These are phyloP conservation scores for Lentinula sp. DNA, from an alignment of 768 basidiomycete species.

Conservation along the genomic window DNA sequence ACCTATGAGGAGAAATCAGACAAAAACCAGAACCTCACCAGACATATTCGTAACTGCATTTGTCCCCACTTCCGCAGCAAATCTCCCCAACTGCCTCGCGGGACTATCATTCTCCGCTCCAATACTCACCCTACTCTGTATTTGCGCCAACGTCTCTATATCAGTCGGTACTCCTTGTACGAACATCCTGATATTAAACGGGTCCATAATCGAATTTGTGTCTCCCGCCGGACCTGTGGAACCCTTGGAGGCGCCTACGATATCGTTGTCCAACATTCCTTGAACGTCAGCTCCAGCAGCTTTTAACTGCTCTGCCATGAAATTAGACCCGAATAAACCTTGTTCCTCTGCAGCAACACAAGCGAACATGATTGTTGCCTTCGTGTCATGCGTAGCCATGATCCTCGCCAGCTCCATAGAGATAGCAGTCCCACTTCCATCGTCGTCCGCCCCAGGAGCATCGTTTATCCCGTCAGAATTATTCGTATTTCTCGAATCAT, in stretches of 20 bases:
- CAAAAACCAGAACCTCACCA: slow-evolving; percentile 24
- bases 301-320: slow-evolving; percentile 37
- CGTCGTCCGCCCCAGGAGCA: slow-evolving; percentile 48
- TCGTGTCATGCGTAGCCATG: slow-evolving; percentile 39
- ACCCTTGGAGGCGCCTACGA: slow-evolving; percentile 35
- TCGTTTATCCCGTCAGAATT: slow-evolving; percentile 25
- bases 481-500: slow-evolving; percentile 41
- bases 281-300: slow-evolving; percentile 42
- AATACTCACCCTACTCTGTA: slow-evolving; percentile 27
- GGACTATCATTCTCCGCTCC: slow-evolving; percentile 53
- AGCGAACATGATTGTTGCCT: slow-evolving; percentile 47
- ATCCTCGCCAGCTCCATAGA: slow-evolving; percentile 47
- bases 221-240: slow-evolving; percentile 42
- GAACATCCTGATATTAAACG: slow-evolving; percentile 46
- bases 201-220: slow-evolving; percentile 21
- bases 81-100: slow-evolving; percentile 44
- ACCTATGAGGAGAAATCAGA: background rate
- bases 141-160: slow-evolving; percentile 31
- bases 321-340: slow-evolving; percentile 40
- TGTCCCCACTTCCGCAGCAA: slow-evolving; percentile 43
- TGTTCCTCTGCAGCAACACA: slow-evolving; percentile 51
- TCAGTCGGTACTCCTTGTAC: slow-evolving; percentile 39
- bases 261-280: slow-evolving; percentile 54
- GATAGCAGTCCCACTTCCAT: slow-evolving; percentile 49
- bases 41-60: slow-evolving; percentile 44